Base-by-base conservation (phyloP, 2,329 filamentous ascomycete species). In the Fusarium anthophilum region DNA sequence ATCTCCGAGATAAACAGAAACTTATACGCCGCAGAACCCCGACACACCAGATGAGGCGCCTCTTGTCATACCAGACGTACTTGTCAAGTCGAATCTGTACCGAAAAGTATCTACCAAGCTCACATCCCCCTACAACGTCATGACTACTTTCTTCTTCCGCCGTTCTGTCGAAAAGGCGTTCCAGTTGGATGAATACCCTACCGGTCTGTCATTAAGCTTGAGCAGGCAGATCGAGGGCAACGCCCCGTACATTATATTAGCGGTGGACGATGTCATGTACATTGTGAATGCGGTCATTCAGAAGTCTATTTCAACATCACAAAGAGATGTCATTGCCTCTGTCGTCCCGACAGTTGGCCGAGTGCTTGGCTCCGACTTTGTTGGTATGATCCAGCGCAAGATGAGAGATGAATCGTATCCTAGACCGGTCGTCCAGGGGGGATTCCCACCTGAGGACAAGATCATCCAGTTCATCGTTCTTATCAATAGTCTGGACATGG, bases 221-320 rank as follows among this genome's bases (percentile, higher is more conserved):
- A 91, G 88, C 78, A 93, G 88, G 78, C 87, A 92, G 8, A 86
- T 98, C 48, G 90, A 92, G 59, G 89, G 91, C 66, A 94, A 95
- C 76, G 90, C 94, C 6, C 96, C 96, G 2, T 97, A 94, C 79
- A 98, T 99, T 78, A 96, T 96, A 48, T 95, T 95, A 5, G 95
- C 96, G 1, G 95, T 99, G 14, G 96, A 99, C 84, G 96, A 98
- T 84, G 95, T 98, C 79, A 98, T 99, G 96, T 99, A 98, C 83
- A 98, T 99, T 77, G 94, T 98, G 80, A 97, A 97, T 80, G 92
- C 96, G 57, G 93, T 98, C 39, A 87, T 98, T 13, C 93, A 97
- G 73, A 92, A 96, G 74, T 93, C 94, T 1, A 86, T 98, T 28
- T 92, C 94, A 2, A 98, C 97, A 2, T 94, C 93, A 5, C 95